Percentiles rank a stretch among this genome's conserved stretches.
These are phyloP conservation scores for Kodamaea sagamina DNA, from an alignment of 805 yeast genomes.

Conservation along the genomic window DNA sequence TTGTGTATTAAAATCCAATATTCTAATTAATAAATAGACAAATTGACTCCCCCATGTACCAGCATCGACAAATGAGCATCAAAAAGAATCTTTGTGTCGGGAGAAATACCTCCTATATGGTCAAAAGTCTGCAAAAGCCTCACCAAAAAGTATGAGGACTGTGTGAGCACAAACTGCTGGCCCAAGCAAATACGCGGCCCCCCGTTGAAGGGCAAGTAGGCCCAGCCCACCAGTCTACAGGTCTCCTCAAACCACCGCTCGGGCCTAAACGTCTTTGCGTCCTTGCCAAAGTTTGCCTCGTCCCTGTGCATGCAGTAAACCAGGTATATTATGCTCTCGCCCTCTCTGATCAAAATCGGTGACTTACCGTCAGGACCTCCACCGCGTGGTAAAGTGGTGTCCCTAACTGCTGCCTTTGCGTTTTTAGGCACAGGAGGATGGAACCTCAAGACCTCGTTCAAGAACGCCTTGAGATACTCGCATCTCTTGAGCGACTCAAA, in stretches of 20 bases:
- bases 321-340: constrained; percentile 21
- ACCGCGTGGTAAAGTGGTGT: constrained; percentile 52
- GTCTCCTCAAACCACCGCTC: constrained; percentile 48
- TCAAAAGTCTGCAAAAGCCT: constrained; percentile 37
- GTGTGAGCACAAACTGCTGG: constrained; percentile 57
- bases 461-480: constrained; percentile 45
- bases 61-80: constrained; percentile 12
- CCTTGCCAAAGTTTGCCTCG: constrained; percentile 43
- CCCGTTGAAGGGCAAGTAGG: constrained; percentile 33
- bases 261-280: constrained; percentile 47
- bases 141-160: constrained; percentile 46
- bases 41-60: constrained; percentile 5
- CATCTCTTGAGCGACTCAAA: constrained; percentile 50
- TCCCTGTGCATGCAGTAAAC: constrained; percentile 27
- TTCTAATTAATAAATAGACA: constrained; percentile 6
- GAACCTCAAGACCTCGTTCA: constrained; percentile 49
- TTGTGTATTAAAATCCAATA: no score
- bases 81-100: constrained; percentile 2
- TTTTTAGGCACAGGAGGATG: constrained; percentile 54
- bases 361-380: constrained; percentile 38
- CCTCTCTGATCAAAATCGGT: constrained; percentile 24
- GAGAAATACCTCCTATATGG: constrained; percentile 13
- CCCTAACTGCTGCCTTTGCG: constrained; percentile 44
- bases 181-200: constrained; percentile 59
- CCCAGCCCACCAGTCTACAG: constrained; percentile 23